These are phyloP conservation scores for Diaporthe sp. DNA, from an alignment of 2,329 filamentous ascomycete genomes.

Conservation along the genomic window DNA sequence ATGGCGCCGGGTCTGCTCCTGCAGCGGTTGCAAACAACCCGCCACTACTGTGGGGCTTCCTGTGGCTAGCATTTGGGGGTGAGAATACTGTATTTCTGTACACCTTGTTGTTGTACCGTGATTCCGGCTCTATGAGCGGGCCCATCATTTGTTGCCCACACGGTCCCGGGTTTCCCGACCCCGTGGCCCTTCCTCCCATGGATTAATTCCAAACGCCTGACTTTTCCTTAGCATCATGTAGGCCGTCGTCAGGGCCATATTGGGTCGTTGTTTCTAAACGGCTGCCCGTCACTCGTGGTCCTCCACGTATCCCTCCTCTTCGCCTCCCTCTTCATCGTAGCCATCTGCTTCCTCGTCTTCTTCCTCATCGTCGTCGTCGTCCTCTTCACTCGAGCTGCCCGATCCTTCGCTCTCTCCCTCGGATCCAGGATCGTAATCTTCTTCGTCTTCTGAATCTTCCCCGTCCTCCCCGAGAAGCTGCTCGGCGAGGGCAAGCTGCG, in stretches of 20 bases:
- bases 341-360: constrained; percentile 57
- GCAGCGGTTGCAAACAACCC: constrained; percentile 8
- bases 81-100: constrained; percentile 12
- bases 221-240: not conserved
- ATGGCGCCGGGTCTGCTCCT: not conserved
- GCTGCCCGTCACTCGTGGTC: constrained; percentile 34
- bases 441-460: constrained; percentile 73
- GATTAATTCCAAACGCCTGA: constrained; percentile 12
- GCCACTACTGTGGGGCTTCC: not conserved
- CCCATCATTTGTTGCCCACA: constrained; percentile 28
- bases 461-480: constrained; percentile 71
- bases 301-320: constrained; percentile 46
- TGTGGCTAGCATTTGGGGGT: not conserved
- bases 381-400: constrained; percentile 64
- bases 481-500: constrained; percentile 66
- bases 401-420: constrained; percentile 72
- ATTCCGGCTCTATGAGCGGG: constrained; percentile 15
- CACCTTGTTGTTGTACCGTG: constrained; percentile 5
- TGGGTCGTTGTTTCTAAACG: not conserved
- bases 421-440: constrained; percentile 76
- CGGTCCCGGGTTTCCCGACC: not conserved
- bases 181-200: not conserved
- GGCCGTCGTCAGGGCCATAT: not conserved
- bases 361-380: constrained; percentile 66
- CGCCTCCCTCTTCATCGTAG: constrained; percentile 48